Conservation (phyloP, 371 early-diverging fungal genomes). For the Mucor lusitanicus region DNA sequence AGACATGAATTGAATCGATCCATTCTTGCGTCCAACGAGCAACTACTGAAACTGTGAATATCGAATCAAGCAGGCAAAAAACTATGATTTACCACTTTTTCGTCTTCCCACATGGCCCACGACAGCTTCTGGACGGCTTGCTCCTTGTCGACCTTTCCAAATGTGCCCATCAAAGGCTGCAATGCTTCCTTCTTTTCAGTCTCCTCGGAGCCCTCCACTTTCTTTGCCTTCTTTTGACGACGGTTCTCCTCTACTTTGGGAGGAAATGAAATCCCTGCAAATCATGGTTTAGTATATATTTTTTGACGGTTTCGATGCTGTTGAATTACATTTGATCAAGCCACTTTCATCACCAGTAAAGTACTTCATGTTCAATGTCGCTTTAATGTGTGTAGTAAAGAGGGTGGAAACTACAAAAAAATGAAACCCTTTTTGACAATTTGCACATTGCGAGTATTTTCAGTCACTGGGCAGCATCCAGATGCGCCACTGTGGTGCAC, state of each 20-base stretch:
- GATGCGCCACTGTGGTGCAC: not conserved
- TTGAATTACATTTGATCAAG: slow-evolving; percentile 64
- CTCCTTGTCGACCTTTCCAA: slow-evolving; percentile 59
- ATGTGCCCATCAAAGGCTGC: slow-evolving; percentile 35
- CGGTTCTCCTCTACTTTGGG: slow-evolving; percentile 26
- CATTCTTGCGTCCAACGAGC: slow-evolving; percentile 68
- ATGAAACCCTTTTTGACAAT: not conserved
- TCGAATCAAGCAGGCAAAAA: not conserved
- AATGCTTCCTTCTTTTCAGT: slow-evolving; percentile 35
- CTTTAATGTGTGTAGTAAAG: not conserved
- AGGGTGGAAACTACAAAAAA: no score
- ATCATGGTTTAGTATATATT: not conserved
- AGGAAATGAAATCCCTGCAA: slow-evolving; percentile 39
- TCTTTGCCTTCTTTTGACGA: slow-evolving; percentile 20
- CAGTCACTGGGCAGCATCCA: not conserved
- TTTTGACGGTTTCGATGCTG: not conserved
- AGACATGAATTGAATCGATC: slow-evolving; percentile 57
- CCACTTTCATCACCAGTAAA: slow-evolving; percentile 81
- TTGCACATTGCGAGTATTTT: not conserved
- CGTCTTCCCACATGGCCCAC: slow-evolving; percentile 44
- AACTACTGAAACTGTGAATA: slow-evolving; percentile 23
- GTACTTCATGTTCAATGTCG: slow-evolving; percentile 28
- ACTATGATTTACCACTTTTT: slow-evolving; percentile 30
- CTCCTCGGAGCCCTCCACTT: slow-evolving; percentile 25
- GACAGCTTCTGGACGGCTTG: slow-evolving; percentile 53